These are phyloP conservation scores for Drechslerella coelobrocha DNA, from an alignment of 2,329 filamentous ascomycete genomes.

Conservation along the genomic window DNA sequence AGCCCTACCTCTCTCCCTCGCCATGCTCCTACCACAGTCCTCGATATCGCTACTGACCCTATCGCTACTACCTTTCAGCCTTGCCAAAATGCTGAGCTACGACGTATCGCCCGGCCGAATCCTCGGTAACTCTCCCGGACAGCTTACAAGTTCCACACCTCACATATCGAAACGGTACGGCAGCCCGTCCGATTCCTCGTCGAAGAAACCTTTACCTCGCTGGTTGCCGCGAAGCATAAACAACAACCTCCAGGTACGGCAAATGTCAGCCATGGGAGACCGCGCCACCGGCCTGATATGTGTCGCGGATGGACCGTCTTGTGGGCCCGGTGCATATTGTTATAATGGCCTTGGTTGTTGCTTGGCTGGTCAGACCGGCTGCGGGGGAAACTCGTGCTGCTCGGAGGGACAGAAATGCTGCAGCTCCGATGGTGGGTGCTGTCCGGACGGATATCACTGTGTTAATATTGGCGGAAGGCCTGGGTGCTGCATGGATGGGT, in stretches of 20 bases:
- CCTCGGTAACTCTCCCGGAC: slow-evolving; percentile 7
- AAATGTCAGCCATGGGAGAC: slow-evolving; percentile 17
- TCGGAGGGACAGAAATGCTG: slow-evolving; percentile 36
- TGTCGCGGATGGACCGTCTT: slow-evolving; percentile 25
- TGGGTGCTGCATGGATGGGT: slow-evolving; percentile 37
- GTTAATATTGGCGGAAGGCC: slow-evolving; percentile 25
- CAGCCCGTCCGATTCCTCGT: neutral
- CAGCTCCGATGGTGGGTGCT: slow-evolving; percentile 33
- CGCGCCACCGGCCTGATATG: slow-evolving; percentile 31
- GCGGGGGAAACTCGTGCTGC: slow-evolving; percentile 42
- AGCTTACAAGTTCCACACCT: neutral
- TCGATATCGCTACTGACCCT: slow-evolving; percentile 33
- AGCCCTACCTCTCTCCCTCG: neutral
- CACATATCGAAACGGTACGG: slow-evolving; percentile 22
- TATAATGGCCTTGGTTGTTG: slow-evolving; percentile 42
- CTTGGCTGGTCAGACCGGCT: slow-evolving; percentile 26
- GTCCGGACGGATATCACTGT: slow-evolving; percentile 39
- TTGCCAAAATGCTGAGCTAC: slow-evolving; percentile 30
- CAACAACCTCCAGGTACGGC: slow-evolving; percentile 25
- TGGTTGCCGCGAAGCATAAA: slow-evolving; percentile 39
- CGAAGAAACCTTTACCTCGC: slow-evolving; percentile 37
- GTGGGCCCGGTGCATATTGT: slow-evolving; percentile 38
- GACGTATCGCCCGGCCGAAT: slow-evolving; percentile 30
- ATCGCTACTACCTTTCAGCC: slow-evolving; percentile 26
- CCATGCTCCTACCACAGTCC: slow-evolving; percentile 10